Evolutionary conservation across 306 rosid species (phyloP), one percentile per base, ranked within the genome.

Genomic region (Sicyos edulis): DNA sequence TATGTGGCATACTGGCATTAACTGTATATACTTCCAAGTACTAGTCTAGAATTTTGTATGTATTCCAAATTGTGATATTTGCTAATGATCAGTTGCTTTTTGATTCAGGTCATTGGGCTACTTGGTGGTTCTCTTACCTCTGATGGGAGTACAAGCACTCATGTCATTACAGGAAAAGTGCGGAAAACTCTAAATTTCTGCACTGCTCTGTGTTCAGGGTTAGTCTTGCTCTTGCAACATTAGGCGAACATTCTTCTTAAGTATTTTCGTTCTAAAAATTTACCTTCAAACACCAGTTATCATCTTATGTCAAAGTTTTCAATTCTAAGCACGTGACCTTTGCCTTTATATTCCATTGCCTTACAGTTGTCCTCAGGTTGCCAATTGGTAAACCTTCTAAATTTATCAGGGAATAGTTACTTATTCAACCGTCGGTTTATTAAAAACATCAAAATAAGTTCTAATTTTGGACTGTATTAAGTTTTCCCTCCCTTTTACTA

Each of bases 161-260:
- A 92, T 82, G 85, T 89, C 78, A 82, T 89, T 79, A 92, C 97
- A 1, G 98, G 98, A 80, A 71, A 86, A 88, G 95, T 79, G 77
- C 85, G 98, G 76, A 87, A 85, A 80, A 92, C 98, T 62, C 78
- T 86, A 73, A 92, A 92, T 84, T 92, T 92, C 82, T 92, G 96
- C 71, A 79, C 83, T 15, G 97, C 96, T 61, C 91, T 92, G 51
- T 88, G 92, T 76, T 87, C 96, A 29, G 97, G 96, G 97, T 89
- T 81, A 86, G 97, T 86, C 76, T 70, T n/a, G n/a, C n/a, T n/a
- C n/a, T n/a, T 77, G 62, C 70, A 80, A 70, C 76, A 44, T 47
- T 65, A 54, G 55, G 13, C 55, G 0, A 66, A 45, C 17, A 45
- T 13, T 2, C 54, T 45, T 40, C 53, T 21, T 65, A 9, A 61